Conservation (phyloP, 768 basidiomycete species). For the Boletus bicolor region DNA sequence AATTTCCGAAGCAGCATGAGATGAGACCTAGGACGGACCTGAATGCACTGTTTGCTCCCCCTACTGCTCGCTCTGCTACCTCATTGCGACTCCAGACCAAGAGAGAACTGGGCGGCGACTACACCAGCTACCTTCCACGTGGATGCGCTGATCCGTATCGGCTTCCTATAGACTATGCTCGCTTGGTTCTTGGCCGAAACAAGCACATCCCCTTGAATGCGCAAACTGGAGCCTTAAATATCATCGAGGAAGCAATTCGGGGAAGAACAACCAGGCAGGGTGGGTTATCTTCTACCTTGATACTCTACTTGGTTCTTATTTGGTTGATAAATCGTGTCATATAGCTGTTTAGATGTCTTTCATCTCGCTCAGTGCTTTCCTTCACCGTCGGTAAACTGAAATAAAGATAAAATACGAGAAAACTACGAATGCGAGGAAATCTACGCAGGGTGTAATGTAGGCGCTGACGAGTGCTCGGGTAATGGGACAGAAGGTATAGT, state of each 20-base stretch:
- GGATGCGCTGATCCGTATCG: conserved; percentile 27
- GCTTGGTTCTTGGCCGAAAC: conserved; percentile 41
- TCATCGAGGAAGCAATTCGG: conserved; percentile 31
- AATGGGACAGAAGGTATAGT: neutral
- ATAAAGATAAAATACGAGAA: conserved; percentile 31
- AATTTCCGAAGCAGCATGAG: conserved; percentile 13
- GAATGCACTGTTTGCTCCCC: conserved; percentile 16
- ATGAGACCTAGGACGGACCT: conserved; percentile 24
- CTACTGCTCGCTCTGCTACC: neutral
- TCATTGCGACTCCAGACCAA: conserved; percentile 24
- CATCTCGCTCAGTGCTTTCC: neutral
- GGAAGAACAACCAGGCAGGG: conserved; percentile 10
- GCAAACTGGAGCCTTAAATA: conserved; percentile 38
- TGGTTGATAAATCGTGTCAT: neutral
- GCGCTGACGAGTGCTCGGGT: conserved; percentile 1
- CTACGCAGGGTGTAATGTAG: conserved; percentile 14
- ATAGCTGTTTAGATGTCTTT: conserved; percentile 13
- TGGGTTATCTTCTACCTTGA: conserved; percentile 1
- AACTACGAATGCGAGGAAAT: conserved; percentile 10
- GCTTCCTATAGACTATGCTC: conserved; percentile 41
- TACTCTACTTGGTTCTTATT: neutral
- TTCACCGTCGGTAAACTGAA: conserved; percentile 12
- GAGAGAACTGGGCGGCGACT: conserved; percentile 49
- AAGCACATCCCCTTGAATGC: conserved; percentile 39
- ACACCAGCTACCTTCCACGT: conserved; percentile 42